phyloP scores from a whole-genome alignment of 352 stramenopile genomes.

The Halophytophthora polymorphica region DNA sequence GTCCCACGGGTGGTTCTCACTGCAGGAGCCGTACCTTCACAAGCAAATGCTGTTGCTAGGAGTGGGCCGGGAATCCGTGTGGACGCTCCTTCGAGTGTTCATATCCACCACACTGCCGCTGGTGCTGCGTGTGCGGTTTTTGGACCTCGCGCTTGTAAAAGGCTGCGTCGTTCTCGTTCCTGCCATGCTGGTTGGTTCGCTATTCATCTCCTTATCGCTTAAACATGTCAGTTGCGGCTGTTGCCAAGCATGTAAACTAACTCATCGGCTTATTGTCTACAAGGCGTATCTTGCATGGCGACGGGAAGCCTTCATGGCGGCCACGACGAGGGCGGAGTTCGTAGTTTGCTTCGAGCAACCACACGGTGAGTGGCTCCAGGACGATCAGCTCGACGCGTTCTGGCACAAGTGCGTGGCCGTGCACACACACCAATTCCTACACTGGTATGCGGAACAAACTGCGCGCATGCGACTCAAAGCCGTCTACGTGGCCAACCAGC shows the following conservation, averaged over 20 bases:
- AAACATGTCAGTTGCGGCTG: background rate
- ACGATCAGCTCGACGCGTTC: conserved; percentile 43
- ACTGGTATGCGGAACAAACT: conserved; percentile 26
- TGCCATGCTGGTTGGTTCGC: conserved; percentile 28
- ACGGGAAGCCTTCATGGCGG: conserved; percentile 27
- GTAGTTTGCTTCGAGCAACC: conserved; percentile 19
- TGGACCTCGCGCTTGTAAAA: conserved; percentile 48
- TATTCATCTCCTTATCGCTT: background rate
- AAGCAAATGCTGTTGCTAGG: conserved; percentile 36
- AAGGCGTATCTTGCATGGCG: conserved; percentile 38
- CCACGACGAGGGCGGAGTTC: conserved; percentile 22
- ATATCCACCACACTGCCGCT: conserved; percentile 32
- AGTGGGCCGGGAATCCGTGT: conserved; percentile 30
- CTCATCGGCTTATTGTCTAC: background rate
- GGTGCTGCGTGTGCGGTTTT: conserved; percentile 35
- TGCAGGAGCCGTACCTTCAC: conserved; percentile 30
- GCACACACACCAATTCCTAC: conserved; percentile 37
- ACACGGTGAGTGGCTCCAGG: conserved; percentile 31
- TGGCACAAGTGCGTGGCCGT: conserved; percentile 34
- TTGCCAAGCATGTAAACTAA: background rate
- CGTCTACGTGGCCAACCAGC: conserved; percentile 27
- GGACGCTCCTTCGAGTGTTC: conserved; percentile 34
- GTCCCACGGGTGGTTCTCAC: too few species aligned
- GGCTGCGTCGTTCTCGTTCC: conserved; percentile 43
- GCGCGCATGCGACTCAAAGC: conserved; percentile 37